Evolutionary conservation across 164 flowering plant species (phyloP), one percentile per base, ranked within the genome.

Genomic region (Dillenia suffruticosa): DNA sequence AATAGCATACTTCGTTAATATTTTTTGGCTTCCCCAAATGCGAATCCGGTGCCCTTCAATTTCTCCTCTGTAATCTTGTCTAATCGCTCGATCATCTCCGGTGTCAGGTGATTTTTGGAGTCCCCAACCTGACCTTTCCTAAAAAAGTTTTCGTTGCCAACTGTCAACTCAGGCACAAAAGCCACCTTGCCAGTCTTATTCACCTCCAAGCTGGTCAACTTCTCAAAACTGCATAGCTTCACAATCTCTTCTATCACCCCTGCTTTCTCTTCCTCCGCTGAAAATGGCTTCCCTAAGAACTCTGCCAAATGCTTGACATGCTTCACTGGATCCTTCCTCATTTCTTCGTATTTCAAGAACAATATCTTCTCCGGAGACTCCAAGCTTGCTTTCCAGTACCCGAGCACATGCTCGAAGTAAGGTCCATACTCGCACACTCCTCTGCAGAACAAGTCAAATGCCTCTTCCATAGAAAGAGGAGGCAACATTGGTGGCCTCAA

Each of bases 151-250:
- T 49, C 49, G 14, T 49, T 55, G 5, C 12, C 32, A 11, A 54
- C 5, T 9, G 22, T 19, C 22, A 19, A 3, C 3, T 46, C 63
- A 2, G 8, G 54, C 9, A 57, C 66, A 12, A 47, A 6, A 1
- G 59, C 40, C 17, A 65, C 2, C 9, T 57, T 56, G 9, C 62
- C 73, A 3, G 8, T 65, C 44, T 51, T 72, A 46, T 69, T 72
- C 48, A 66, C 68, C 51, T 76, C 67, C 50, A 72, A 22, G 55
- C 61, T 70, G 45, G 74, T 66, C 69, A 76, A n/a, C 11, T 40
- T 66, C n/a, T 72, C 65, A 55, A 76, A 76, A 47, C 79, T 72
- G 51, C 76, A 72, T 32, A 63, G 40, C 56, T 14, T 47, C 2
- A 62, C n/a, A 1, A 73, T 58, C 26, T 63, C 56, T 16, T 73